A percentile compares a stretch with the other conserved stretches of the same genome.
phyloP scores from a whole-genome alignment of 805 yeast genomes.

The Starmerella kuoi region DNA sequence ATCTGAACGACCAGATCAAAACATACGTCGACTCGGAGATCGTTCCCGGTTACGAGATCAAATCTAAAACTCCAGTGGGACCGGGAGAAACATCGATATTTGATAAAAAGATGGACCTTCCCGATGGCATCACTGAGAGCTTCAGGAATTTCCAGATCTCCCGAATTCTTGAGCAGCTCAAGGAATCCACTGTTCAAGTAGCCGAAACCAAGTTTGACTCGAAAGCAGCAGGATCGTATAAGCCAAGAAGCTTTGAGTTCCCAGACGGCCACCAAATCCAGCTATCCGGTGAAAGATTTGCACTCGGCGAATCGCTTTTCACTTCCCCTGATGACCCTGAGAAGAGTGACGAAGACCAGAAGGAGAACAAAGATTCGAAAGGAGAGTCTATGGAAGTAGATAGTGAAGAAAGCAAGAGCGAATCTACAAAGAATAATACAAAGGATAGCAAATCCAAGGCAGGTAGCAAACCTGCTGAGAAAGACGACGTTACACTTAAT shows the following conservation, averaged over 20 bases:
- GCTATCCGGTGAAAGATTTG: constrained; percentile 47
- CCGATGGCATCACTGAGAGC: constrained; percentile 32
- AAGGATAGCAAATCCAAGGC: constrained; percentile 3
- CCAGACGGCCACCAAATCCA: constrained; percentile 53
- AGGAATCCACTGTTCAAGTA: constrained; percentile 36
- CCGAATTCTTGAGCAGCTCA: constrained; percentile 55
- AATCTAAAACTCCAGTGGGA: constrained; percentile 31
- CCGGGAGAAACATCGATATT: constrained; percentile 29
- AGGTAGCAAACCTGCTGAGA: not conserved
- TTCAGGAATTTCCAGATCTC: constrained; percentile 46
- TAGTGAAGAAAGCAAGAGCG: constrained; percentile 9
- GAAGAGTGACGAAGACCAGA: too few species aligned
- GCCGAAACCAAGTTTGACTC: constrained; percentile 19
- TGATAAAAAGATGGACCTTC: constrained; percentile 25
- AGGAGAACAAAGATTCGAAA: constrained; percentile 25
- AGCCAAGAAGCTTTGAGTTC: constrained; percentile 47
- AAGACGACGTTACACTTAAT: constrained; percentile 2
- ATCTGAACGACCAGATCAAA: constrained; percentile 39
- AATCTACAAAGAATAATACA: too few species aligned
- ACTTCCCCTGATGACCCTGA: not conserved
- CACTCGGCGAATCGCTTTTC: constrained; percentile 62
- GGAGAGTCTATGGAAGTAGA: constrained; percentile 20
- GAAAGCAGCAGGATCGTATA: constrained; percentile 18
- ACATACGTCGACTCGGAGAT: constrained; percentile 34
- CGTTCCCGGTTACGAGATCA: constrained; percentile 40